These are phyloP conservation scores for Aureobasidium namibiae DNA, from an alignment of 2,329 filamentous ascomycete species.

Conservation along the genomic window DNA sequence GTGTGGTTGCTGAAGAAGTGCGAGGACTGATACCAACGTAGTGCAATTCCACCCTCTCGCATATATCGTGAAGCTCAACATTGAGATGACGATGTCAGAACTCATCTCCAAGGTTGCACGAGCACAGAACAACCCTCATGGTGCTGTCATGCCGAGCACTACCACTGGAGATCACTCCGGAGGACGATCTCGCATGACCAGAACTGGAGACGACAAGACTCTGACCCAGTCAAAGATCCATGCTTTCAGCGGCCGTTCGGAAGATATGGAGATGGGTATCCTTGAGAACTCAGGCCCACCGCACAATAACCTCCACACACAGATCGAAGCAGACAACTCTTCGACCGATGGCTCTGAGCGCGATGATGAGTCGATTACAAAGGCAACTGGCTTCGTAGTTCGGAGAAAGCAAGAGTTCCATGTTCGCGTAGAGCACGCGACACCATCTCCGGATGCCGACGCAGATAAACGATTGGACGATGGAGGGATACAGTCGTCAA, in stretches of 20 bases:
- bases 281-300: conserved; percentile 2
- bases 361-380: neutral
- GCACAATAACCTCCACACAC: neutral
- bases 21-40: neutral
- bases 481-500: neutral
- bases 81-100: conserved; percentile 46
- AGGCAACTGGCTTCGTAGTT: neutral
- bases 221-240: conserved; percentile 3
- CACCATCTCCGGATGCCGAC: neutral
- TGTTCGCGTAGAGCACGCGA: neutral
- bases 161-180: neutral
- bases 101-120: conserved; percentile 36
- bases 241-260: neutral
- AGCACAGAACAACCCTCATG: conserved; percentile 2
- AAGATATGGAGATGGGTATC: conserved; percentile 9
- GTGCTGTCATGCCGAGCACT: neutral
- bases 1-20: neutral
- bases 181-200: neutral
- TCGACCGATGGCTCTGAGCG: neutral
- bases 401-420: conserved; percentile 7
- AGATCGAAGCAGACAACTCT: neutral
- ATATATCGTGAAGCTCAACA: conserved; percentile 42
- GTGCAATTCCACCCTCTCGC: conserved; percentile 41
- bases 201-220: conserved; percentile 3
- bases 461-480: neutral